Evolutionary conservation across 2,329 filamentous ascomycete genomes (phyloP), one percentile per base, ranked within the genome.

Genomic region (Alternaria triticimaculans): DNA sequence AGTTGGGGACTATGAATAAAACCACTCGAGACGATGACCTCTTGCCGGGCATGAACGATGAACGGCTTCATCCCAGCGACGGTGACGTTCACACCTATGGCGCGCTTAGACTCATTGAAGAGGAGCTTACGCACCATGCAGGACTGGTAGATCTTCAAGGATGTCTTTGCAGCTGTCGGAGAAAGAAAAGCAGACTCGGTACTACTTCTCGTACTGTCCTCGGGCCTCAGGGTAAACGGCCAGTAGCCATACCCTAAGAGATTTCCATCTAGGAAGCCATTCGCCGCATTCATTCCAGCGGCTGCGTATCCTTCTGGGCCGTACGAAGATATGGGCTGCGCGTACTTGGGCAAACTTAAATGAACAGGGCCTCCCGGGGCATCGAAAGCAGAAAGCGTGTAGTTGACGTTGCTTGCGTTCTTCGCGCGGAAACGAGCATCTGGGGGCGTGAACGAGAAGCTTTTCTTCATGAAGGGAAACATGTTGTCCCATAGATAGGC

Each of bases 361-460:
- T 66, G 57, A 30, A 58, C 63, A 14, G 61, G 63, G 8, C 63
- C 63, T 33, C 58, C 62, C 2, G 60, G 57, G 6, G 7, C 21
- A 9, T 66, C 43, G 14, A 63, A 63, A 6, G 56, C 55, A 18
- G 60, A 60, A 5, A 66, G 33, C 5, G 56, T 64, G n/a, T 51
- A 66, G 21, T 64, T 64, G 9, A 62, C 55, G 14, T 41, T 51
- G 11, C 26, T 60, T 21, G 48, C 48, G 8, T 55, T 66, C 49
- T 58, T 51, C 20, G 49, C 53, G 12, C 65, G 63, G n/a, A 55
- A 60, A 12, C 41, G 46, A 23, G 30, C 12, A 10, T 75, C 55
- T 5, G 77, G 75, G 6, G 63, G 53, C 4, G 71, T 76, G 49
- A 78, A 76, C 21, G 65, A 70, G 23, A 76, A 69, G 25, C 68